Conservation (phyloP, 2,329 filamentous ascomycete genomes). For the Monosporascus cannonballus region DNA sequence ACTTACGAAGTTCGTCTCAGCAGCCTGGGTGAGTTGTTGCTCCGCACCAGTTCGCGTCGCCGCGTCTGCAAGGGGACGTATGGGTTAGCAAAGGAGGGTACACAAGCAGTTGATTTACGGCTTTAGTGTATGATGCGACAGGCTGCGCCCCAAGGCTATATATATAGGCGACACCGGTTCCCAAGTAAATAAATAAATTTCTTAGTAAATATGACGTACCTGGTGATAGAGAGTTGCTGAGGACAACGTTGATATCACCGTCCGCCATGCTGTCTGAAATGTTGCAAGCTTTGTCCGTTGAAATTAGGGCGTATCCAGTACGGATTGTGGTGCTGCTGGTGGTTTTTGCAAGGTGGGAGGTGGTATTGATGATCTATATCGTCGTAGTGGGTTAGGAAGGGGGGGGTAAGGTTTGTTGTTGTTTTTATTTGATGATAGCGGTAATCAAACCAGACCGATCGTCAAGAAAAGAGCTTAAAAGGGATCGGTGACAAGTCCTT, state of each 20-base stretch:
- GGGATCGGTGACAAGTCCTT: not conserved
- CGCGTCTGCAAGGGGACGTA: slow-evolving; percentile 58
- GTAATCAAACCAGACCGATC: not conserved
- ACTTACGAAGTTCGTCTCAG: slow-evolving; percentile 89
- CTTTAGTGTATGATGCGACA: slow-evolving; percentile 1
- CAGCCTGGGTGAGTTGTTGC: slow-evolving; percentile 86
- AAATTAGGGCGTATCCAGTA: slow-evolving; percentile 8
- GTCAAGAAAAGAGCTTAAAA: not conserved
- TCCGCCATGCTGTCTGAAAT: slow-evolving; percentile 53
- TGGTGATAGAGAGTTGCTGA: slow-evolving; percentile 91
- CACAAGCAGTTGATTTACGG: not conserved
- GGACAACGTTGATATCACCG: slow-evolving; percentile 91
- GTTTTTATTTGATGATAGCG: not conserved
- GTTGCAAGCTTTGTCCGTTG: slow-evolving; percentile 6
- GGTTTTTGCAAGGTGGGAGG: not conserved
- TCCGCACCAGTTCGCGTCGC: slow-evolving; percentile 85
- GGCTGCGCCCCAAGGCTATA: slow-evolving; percentile 1
- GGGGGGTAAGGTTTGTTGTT: not conserved
- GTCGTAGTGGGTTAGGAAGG: not conserved
- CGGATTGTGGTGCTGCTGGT: not conserved
- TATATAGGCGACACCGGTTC: slow-evolving; percentile 5
- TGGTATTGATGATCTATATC: not conserved
- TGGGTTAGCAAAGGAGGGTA: slow-evolving; percentile 26
- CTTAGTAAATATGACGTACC: slow-evolving; percentile 52
- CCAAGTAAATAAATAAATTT: not conserved